Base-by-base conservation (phyloP, 305 asterid species). In the Fraxinus sp. region DNA sequence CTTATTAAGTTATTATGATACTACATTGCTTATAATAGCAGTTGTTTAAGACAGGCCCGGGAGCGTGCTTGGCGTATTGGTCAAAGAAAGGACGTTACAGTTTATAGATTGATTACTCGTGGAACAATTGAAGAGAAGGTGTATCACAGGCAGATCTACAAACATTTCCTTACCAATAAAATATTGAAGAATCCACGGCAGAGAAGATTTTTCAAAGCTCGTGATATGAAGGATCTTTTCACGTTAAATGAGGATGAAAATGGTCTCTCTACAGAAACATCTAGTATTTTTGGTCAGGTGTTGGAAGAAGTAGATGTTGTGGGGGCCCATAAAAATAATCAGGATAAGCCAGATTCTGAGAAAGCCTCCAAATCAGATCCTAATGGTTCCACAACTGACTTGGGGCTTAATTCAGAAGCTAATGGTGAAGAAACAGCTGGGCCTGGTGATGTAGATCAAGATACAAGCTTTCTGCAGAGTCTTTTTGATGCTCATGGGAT, bases 41-140 rank as follows among this genome's bases (percentile, higher is more conserved):
- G 79, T 84, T 82, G 81, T 84, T 84, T 82, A 82, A 77, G 81
- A 85, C 90, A 96, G 99, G 99, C 99, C 57, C 89, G 98, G 85
- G 99, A 96, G 88, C 99, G 99, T 78, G 99, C 99, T 33, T 96
- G 99, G 98, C 99, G 99, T 82, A 96, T 96, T 91, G 99, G 99
- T 83, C 99, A 96, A 88, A 91, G 84, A 35, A 94, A 89, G 89
- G 99, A 96, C 78, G 99, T 96, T 62, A 90, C 94, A 49, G 87
- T 96, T 73, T 96, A 94, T 86, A 90, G 99, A 89, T 89, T 96
- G 91, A 96, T 96, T 76, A 93, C 98, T 78, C 94, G 97, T 79
- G 99, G 99, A 85, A 94, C 99, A 73, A 96, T 96, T 80, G 99
- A 96, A 86, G 99, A 96, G 94, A 96, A 96, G 90, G 98, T 96